Conservation (phyloP, 768 basidiomycete species). For the Boletus tylopilopsis region DNA sequence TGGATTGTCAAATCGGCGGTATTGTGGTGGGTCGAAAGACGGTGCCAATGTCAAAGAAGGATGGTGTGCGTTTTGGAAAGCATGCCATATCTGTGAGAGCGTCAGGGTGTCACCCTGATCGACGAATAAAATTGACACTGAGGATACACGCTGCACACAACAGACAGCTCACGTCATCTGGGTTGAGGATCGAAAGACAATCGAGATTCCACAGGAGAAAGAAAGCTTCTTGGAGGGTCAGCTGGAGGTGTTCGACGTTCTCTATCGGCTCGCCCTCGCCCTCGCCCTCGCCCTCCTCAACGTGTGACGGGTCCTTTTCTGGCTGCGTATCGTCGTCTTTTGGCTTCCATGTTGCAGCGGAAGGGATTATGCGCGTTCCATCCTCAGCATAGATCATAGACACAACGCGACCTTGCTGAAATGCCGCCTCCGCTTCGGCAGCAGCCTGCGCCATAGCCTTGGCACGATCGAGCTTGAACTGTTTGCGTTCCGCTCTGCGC, state of each 20-base stretch:
- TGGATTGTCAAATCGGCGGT: conserved; percentile 77
- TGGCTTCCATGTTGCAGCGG: conserved; percentile 78
- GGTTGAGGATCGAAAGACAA: conserved; percentile 69
- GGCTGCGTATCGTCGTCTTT: conserved; percentile 22
- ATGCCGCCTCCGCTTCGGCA: conserved; percentile 74
- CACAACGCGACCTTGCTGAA: conserved; percentile 65
- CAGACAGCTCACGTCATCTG: conserved; percentile 52
- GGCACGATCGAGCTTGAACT: conserved; percentile 92
- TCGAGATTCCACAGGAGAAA: conserved; percentile 84
- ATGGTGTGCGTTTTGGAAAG: conserved; percentile 57
- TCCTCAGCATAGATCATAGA: conserved; percentile 55
- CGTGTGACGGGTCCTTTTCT: conserved; percentile 12
- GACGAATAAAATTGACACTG: not conserved
- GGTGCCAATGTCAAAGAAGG: conserved; percentile 36
- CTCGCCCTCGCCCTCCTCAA: conserved; percentile 30
- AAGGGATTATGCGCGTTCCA: conserved; percentile 52
- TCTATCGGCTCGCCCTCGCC: conserved; percentile 54
- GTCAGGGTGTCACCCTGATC: conserved; percentile 51
- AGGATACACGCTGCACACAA: not conserved
- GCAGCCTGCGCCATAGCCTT: conserved; percentile 79
- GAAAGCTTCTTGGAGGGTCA: conserved; percentile 86
- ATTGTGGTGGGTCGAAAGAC: conserved; percentile 18
- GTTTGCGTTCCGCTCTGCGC: conserved; percentile 81
- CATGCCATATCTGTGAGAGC: conserved; percentile 56
- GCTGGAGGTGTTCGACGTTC: conserved; percentile 86